Base-by-base conservation (phyloP, 2,329 filamentous ascomycete species). In the Coniochaeta hoffmannii region DNA sequence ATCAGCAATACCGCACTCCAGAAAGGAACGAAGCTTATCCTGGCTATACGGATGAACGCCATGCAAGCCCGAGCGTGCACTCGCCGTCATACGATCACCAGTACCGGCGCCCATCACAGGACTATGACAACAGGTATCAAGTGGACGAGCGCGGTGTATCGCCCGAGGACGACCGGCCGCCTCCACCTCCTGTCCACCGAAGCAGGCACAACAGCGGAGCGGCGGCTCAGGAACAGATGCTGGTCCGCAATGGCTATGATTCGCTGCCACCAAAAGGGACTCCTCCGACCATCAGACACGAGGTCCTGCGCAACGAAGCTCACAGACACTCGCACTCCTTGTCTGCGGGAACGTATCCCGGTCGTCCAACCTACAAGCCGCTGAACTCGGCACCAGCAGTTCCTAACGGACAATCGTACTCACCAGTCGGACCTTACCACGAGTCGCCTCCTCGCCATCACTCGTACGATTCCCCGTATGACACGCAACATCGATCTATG, bases 101-200 rank as follows among this genome's bases (percentile, higher is more conserved):
- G 57, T 74, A 74, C 50, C 61, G 64, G 56, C 67, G 69, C 41
- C 64, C 66, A 11, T 67, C 70, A 11, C 71, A 72, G 53, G 67
- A 71, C 44, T 63, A 64, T 7, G 68, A 67, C 55, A 70, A 72
- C 50, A 62, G 64, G 31, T 61, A 60, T 31, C 65, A 56, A 50
- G 56, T 61, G 30, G 69, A 72, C 7, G 69, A 72, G 14, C 14
- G 53, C 7, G 50, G 46, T 3, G 55, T 53, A 7, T 62, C 69
- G 4, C 58, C 68, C 7, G 76, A 77, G 2, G 68, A 74, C 38
- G 74, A 75, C 31, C 72, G 73, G 2, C 80, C 81, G 6, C 81
- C 81, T 3, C 81, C 79, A 7, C 81, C 81, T 1, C 81, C 81
- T 3, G 80, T 72, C 11, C 81, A 85, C 59, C 68, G 81, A 56